Conservation (phyloP, 768 basidiomycete genomes). For the Kwoniella sp. region DNA sequence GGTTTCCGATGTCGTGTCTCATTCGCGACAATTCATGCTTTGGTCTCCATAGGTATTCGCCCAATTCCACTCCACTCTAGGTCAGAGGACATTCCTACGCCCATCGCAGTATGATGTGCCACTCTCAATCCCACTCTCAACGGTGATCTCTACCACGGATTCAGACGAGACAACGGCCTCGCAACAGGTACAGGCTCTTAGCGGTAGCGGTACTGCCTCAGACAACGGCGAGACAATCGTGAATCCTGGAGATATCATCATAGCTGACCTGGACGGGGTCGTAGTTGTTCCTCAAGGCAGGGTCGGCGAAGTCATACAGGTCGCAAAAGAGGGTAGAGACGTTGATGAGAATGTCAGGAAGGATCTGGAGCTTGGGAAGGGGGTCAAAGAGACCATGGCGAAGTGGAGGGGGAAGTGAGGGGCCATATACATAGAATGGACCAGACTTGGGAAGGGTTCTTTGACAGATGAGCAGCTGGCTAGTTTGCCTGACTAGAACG, state of each 20-base stretch:
- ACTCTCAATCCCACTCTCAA: constrained; percentile 54
- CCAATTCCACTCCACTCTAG: constrained; percentile 77
- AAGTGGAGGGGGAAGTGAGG: constrained; percentile 65
- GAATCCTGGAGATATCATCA: constrained; percentile 74
- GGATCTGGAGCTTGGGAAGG: constrained; percentile 75
- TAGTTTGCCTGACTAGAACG: not conserved
- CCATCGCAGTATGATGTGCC: constrained; percentile 75
- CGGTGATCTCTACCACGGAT: too few species aligned
- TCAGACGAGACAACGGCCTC: not conserved
- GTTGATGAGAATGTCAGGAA: constrained; percentile 72
- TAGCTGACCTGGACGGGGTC: constrained; percentile 88
- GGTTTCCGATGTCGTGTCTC: too few species aligned
- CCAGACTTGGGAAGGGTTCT: too few species aligned
- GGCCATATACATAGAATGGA: constrained; percentile 16
- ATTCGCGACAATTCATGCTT: not conserved
- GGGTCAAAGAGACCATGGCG: constrained; percentile 77
- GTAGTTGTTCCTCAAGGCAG: constrained; percentile 71
- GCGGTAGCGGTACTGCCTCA: not conserved
- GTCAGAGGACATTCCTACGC: constrained; percentile 80
- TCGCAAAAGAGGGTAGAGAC: constrained; percentile 65
- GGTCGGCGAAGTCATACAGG: constrained; percentile 63
- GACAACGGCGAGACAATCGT: constrained; percentile 60
- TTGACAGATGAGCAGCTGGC: too few species aligned
- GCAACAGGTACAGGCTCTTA: not conserved
- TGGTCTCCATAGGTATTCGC: constrained; percentile 64